Evolutionary conservation across 2,329 filamentous ascomycete genomes (phyloP).

Genomic region (Cadophora gregata): DNA sequence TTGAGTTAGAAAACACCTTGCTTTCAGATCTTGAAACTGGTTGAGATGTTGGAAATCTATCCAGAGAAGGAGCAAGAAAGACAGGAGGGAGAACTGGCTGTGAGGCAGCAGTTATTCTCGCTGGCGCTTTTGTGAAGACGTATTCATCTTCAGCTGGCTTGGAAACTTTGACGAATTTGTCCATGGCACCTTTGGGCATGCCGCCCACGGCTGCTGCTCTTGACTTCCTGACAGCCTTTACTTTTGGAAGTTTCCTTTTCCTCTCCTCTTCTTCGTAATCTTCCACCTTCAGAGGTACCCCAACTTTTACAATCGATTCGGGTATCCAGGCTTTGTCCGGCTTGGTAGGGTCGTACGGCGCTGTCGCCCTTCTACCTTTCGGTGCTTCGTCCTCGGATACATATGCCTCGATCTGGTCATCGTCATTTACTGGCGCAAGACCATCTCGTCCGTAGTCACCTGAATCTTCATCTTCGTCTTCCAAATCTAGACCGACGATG

Average conservation of each 20-base stretch:
- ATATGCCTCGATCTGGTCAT: constrained; percentile 61
- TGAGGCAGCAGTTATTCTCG: constrained; percentile 24
- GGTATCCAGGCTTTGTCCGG: constrained; percentile 73
- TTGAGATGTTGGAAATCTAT: constrained; percentile 19
- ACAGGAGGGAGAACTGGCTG: constrained; percentile 31
- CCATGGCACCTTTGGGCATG: constrained; percentile 44
- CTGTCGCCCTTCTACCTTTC: constrained; percentile 46
- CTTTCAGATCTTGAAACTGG: not conserved
- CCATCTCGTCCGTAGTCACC: constrained; percentile 55
- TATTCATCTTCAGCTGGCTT: constrained; percentile 34
- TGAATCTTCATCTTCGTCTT: constrained; percentile 66
- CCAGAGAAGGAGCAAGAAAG: constrained; percentile 34
- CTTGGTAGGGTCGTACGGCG: constrained; percentile 67
- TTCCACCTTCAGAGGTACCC: constrained; percentile 68
- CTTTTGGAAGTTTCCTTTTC: constrained; percentile 38
- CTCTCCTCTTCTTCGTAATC: constrained; percentile 61
- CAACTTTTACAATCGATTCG: constrained; percentile 66
- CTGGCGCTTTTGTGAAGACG: constrained; percentile 12
- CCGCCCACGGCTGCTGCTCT: constrained; percentile 35
- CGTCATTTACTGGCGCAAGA: constrained; percentile 63
- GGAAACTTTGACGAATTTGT: constrained; percentile 43
- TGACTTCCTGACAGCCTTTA: constrained; percentile 33
- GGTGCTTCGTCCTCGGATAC: constrained; percentile 36
- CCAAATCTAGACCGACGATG: constrained; percentile 79
- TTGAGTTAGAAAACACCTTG: constrained; percentile 10